phyloP scores from a whole-genome alignment of 139 green algal species.

The Trebouxia sp. region DNA sequence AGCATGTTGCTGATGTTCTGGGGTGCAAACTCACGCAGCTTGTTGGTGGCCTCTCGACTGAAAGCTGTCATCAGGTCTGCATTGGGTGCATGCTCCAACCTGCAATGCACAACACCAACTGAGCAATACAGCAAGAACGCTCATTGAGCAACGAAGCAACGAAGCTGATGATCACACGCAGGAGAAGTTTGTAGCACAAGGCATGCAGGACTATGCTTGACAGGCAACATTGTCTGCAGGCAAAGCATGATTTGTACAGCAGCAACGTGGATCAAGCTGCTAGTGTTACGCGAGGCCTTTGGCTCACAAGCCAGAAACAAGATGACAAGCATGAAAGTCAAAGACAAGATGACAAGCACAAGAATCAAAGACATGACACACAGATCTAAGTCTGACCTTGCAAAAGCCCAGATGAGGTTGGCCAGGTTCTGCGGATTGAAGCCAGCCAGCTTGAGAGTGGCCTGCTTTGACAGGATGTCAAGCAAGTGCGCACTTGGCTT shows the following conservation, averaged over 20 bases:
- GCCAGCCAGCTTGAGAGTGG: constrained; percentile 3
- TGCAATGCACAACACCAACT: not conserved
- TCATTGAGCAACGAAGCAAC: too few relatives aligned
- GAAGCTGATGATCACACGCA: too few relatives aligned
- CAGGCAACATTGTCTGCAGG: too few relatives aligned
- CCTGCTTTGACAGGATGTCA: constrained; percentile 2
- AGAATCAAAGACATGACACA: not conserved
- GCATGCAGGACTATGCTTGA: too few relatives aligned
- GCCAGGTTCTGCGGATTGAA: constrained; percentile 38
- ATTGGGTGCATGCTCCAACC: constrained; percentile 11
- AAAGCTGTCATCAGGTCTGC: constrained; percentile 17
- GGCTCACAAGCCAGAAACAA: not conserved
- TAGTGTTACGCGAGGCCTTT: too few relatives aligned
- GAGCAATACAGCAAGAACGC: too few relatives aligned
- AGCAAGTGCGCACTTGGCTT: constrained; percentile 9
- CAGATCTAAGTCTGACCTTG: not conserved
- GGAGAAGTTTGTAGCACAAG: too few relatives aligned
- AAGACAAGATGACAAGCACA: not conserved
- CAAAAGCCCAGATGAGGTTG: constrained; percentile 30
- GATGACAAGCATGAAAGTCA: not conserved
- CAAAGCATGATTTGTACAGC: too few relatives aligned
- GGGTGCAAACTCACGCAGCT: constrained; percentile 21
- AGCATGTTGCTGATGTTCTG: constrained; percentile 53
- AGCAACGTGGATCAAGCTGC: too few relatives aligned
- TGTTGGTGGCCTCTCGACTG: not conserved